Evolutionary conservation across 192 early-diverging fungal genomes (phyloP).

Genomic region (Linnemannia zychae): DNA sequence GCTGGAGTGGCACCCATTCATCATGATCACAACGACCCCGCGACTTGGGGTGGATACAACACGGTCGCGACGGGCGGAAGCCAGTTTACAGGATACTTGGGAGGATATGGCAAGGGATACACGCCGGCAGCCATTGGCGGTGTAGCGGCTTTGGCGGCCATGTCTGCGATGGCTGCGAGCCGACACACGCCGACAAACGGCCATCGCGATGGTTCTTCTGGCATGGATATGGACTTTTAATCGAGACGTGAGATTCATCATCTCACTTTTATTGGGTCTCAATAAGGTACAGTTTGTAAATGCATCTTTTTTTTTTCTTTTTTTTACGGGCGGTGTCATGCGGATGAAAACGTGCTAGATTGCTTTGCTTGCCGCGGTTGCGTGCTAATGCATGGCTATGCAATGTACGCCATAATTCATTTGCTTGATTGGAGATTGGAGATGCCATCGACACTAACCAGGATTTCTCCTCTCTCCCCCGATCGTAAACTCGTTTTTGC

Average conservation of each 20-base stretch:
- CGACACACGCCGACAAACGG: conserved; percentile 6
- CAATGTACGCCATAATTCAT: conserved; percentile 5
- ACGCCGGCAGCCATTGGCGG: conserved; percentile 43
- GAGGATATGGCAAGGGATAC: conserved; percentile 38
- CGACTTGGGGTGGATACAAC: conserved; percentile 38
- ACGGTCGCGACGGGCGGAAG: not conserved
- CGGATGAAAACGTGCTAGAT: not conserved
- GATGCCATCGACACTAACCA: not conserved
- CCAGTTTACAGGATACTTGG: conserved; percentile 41
- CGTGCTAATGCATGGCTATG: not conserved
- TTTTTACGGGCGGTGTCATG: not conserved
- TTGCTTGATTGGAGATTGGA: not conserved
- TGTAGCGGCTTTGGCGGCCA: conserved; percentile 43
- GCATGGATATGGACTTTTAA: conserved; percentile 51
- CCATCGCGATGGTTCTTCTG: conserved; percentile 8
- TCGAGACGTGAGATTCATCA: not conserved
- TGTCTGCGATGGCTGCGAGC: conserved; percentile 38
- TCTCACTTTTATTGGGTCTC: not conserved
- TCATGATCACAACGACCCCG: conserved; percentile 53
- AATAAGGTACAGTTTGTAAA: not conserved
- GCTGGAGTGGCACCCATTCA: not conserved
- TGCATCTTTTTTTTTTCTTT: not conserved
- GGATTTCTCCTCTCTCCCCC: not conserved
- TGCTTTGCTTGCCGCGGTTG: not conserved
- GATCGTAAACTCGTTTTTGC: too few species aligned